phyloP scores from a whole-genome alignment of 2,329 filamentous ascomycete species.

The Diaporthe vexans region DNA sequence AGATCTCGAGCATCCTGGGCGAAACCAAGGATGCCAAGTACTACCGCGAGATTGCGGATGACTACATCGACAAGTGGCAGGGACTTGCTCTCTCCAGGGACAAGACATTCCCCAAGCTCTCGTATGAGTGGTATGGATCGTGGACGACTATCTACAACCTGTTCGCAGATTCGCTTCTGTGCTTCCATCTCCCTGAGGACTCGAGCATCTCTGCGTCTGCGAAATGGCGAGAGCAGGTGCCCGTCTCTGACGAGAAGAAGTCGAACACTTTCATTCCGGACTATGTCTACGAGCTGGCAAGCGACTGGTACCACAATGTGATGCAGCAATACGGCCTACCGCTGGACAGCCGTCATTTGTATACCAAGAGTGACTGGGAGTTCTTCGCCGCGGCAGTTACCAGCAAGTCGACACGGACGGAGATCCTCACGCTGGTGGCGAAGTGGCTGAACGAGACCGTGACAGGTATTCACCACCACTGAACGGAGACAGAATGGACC shows the following conservation, averaged over 20 bases:
- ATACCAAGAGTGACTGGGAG: conserved; percentile 93
- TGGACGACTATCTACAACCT: conserved; percentile 88
- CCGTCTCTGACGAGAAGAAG: conserved; percentile 43
- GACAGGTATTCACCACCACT: conserved; percentile 62
- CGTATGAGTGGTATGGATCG: conserved; percentile 85
- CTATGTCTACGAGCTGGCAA: conserved; percentile 83
- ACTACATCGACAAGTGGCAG: conserved; percentile 80
- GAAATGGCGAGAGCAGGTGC: conserved; percentile 42
- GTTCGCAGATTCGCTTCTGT: conserved; percentile 81
- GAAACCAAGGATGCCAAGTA: conserved; percentile 70
- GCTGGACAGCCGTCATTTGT: conserved; percentile 84
- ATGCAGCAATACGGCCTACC: conserved; percentile 87
- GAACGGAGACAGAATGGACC: not conserved
- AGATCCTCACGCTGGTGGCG: conserved; percentile 82
- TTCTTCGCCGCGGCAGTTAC: conserved; percentile 89
- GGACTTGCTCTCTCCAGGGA: conserved; percentile 78
- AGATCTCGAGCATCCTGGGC: conserved; percentile 72
- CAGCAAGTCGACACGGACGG: conserved; percentile 74
- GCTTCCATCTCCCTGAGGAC: conserved; percentile 73
- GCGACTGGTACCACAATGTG: conserved; percentile 83
- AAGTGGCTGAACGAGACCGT: conserved; percentile 87
- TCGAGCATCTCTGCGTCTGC: conserved; percentile 24
- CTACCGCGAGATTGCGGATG: conserved; percentile 73
- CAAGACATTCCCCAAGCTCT: conserved; percentile 79
- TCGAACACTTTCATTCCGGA: conserved; percentile 74